Evolutionary conservation across 2,329 filamentous ascomycete species (phyloP).

Genomic region (Fusarium sp.): DNA sequence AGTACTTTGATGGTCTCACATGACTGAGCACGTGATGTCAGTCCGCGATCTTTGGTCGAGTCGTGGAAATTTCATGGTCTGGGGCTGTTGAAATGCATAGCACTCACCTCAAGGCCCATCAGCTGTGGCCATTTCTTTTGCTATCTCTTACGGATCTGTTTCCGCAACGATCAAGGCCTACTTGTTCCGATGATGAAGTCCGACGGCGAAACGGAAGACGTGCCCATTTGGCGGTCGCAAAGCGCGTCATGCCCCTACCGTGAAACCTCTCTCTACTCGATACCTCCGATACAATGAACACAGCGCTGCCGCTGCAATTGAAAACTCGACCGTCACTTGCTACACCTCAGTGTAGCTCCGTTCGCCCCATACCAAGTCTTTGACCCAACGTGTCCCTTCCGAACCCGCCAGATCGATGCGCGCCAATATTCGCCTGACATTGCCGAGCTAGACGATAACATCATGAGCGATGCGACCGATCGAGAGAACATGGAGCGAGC

Average conservation of each 20-base stretch:
- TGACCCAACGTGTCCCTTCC: rapidly evolving
- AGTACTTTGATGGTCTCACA: neutral
- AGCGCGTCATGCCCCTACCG: neutral
- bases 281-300: neutral
- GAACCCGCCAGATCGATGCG: rapidly evolving
- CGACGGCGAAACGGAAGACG: no score
- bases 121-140: no score
- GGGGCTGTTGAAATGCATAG: rapidly evolving
- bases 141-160: rapidly evolving
- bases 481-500: neutral
- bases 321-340: no score
- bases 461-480: no score
- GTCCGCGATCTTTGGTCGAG: rapidly evolving
- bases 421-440: no score
- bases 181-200: rapidly evolving
- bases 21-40: neutral
- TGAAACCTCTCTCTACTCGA: neutral
- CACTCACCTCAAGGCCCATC: neutral
- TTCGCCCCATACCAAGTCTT: rapidly evolving
- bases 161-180: rapidly evolving
- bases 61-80: rapidly evolving
- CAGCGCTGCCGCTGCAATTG: neutral
- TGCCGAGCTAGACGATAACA: no score
- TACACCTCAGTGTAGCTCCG: rapidly evolving
- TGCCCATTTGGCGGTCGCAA: rapidly evolving